Evolutionary conservation across 208 protist species (phyloP).

Genomic region (Trypanosomatidae sp.): DNA sequence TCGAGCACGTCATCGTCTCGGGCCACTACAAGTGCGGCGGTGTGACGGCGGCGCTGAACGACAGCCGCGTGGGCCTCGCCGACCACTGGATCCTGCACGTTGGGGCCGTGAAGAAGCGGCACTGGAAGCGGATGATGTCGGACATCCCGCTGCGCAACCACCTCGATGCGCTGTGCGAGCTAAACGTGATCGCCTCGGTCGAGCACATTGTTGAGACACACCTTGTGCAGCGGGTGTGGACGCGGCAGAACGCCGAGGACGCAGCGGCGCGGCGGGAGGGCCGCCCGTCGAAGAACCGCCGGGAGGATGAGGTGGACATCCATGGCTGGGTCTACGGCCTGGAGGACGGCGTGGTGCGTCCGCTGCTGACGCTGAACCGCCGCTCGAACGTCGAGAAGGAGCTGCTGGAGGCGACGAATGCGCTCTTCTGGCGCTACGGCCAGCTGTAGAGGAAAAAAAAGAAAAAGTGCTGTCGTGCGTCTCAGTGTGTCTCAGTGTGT

Average conservation of each 20-base stretch:
- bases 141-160: slow-evolving; percentile 46
- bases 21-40: slow-evolving; percentile 95
- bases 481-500: too few species aligned
- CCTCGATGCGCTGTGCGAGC: slow-evolving; percentile 65
- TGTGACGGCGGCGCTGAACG: slow-evolving; percentile 71
- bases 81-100: slow-evolving; percentile 87
- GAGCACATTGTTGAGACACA: slow-evolving; percentile 66
- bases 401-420: slow-evolving; percentile 48
- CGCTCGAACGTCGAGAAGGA: slow-evolving; percentile 43
- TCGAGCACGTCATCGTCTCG: slow-evolving; percentile 94
- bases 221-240: slow-evolving; percentile 54
- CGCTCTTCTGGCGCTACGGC: slow-evolving; percentile 66
- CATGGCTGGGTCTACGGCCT: slow-evolving; percentile 83
- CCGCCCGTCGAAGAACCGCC: slow-evolving; percentile 22
- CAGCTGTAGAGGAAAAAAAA: slow-evolving; percentile 38
- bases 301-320: slow-evolving; percentile 51
- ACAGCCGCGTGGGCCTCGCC: slow-evolving; percentile 55
- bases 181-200: slow-evolving; percentile 85
- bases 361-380: slow-evolving; percentile 64
- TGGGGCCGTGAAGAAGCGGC: slow-evolving; percentile 56
- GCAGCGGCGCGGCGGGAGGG: slow-evolving; percentile 26
- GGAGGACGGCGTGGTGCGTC: slow-evolving; percentile 58
- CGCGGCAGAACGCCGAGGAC: slow-evolving; percentile 52
- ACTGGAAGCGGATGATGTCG: slow-evolving; percentile 56
- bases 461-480: too few species aligned